Evolutionary conservation across 345 rosid species (phyloP).

Genomic region (Isatis tinctoria): DNA sequence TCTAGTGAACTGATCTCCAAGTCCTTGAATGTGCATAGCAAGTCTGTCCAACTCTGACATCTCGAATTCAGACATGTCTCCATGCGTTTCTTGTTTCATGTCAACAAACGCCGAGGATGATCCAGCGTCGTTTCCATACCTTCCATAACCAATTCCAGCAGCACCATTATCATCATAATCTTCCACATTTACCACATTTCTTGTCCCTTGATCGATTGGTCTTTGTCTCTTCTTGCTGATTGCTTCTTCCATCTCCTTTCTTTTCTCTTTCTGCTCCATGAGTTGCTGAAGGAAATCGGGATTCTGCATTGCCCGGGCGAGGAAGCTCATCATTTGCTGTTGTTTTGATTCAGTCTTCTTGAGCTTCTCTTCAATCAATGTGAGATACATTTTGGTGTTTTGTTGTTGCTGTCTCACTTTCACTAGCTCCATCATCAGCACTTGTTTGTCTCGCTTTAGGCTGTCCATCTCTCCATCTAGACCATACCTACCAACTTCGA

Average conservation of each 20-base stretch:
- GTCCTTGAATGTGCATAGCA: slow-evolving; percentile 48
- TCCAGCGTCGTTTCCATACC: slow-evolving; percentile 8
- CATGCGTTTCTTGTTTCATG: slow-evolving; percentile 40
- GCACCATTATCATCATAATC: neutral
- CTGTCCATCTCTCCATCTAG: slow-evolving; percentile 54
- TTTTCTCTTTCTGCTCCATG: slow-evolving; percentile 43
- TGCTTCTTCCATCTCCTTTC: slow-evolving; percentile 53
- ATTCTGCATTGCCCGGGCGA: slow-evolving; percentile 66
- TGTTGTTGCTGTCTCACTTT: slow-evolving; percentile 63
- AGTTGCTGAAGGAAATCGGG: slow-evolving; percentile 60
- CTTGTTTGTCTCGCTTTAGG: slow-evolving; percentile 59
- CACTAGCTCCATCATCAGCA: slow-evolving; percentile 57
- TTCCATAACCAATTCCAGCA: slow-evolving; percentile 4
- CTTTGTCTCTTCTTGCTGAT: slow-evolving; percentile 53
- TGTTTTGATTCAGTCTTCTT: slow-evolving; percentile 57
- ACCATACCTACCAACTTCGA: slow-evolving; percentile 65
- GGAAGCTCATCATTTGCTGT: slow-evolving; percentile 68
- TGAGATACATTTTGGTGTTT: slow-evolving; percentile 46
- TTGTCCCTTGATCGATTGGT: slow-evolving; percentile 42
- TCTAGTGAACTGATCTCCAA: slow-evolving; percentile 27
- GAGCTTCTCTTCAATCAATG: slow-evolving; percentile 48
- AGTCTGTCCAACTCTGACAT: slow-evolving; percentile 46
- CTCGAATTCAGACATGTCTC: slow-evolving; percentile 38
- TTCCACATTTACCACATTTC: slow-evolving; percentile 26
- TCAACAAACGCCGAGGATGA: slow-evolving; percentile 29